Percentiles rank a stretch among this genome's conserved stretches.
Conservation (phyloP, 2,329 filamentous ascomycete species). For the Claviceps sp. region DNA sequence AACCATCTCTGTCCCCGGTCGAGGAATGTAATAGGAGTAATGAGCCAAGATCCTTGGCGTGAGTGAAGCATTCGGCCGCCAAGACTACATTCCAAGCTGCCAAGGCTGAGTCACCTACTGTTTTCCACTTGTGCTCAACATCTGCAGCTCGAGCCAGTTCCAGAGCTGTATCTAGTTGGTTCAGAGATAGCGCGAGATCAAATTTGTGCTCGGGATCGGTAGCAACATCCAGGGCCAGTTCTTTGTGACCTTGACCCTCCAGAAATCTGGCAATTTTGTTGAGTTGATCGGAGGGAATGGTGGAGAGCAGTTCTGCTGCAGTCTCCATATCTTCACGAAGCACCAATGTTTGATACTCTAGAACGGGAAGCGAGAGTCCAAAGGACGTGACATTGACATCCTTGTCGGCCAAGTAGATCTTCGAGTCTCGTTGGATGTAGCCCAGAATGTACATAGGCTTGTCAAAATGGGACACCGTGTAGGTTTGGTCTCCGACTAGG, state of each 20-base stretch:
- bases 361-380: constrained; percentile 75
- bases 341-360: constrained; percentile 95
- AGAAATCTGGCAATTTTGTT: constrained; percentile 98
- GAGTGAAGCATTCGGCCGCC: constrained; percentile 83
- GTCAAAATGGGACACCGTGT: constrained; percentile 95
- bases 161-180: constrained; percentile 72
- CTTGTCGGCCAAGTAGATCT: constrained; percentile 91
- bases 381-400: constrained; percentile 89
- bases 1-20: constrained; percentile 63
- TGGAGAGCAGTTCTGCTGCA: constrained; percentile 69
- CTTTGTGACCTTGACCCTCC: constrained; percentile 94
- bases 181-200: constrained; percentile 73
- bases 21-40: constrained; percentile 80
- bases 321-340: constrained; percentile 87
- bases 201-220: constrained; percentile 96
- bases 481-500: constrained; percentile 92
- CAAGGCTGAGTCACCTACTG: constrained; percentile 82
- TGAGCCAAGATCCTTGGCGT: constrained; percentile 82
- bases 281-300: constrained; percentile 82
- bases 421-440: constrained; percentile 89
- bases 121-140: constrained; percentile 97
- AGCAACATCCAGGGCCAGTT: constrained; percentile 84
- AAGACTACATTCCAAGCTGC: constrained; percentile 74
- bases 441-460: constrained; percentile 88
- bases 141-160: constrained; percentile 73